These are phyloP conservation scores for Pestalotiopsis sp. DNA, from an alignment of 2,329 filamentous ascomycete genomes.

Conservation along the genomic window DNA sequence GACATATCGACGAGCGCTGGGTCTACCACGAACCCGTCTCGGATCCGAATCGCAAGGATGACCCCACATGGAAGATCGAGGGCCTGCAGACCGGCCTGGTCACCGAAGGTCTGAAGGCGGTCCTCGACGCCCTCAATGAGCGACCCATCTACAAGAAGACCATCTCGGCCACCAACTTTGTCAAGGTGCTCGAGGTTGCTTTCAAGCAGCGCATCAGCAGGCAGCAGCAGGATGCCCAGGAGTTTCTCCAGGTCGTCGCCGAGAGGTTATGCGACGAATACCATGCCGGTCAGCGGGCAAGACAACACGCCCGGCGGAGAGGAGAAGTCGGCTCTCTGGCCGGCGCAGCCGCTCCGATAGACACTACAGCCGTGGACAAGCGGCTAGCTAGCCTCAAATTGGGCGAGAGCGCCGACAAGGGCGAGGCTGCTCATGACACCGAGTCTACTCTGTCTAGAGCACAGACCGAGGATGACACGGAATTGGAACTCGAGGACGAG, in stretches of 20 bases:
- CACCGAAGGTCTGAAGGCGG: conserved; percentile 86
- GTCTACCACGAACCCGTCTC: conserved; percentile 71
- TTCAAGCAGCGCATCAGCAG: conserved; percentile 90
- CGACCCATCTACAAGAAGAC: conserved; percentile 92
- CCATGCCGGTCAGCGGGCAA: conserved; percentile 77
- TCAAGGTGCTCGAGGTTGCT: conserved; percentile 79
- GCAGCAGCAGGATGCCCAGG: conserved; percentile 96
- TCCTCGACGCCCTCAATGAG: conserved; percentile 91
- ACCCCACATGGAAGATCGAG: conserved; percentile 60
- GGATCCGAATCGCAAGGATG: conserved; percentile 39
- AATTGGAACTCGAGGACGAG: conserved; percentile 41
- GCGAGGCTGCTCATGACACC: conserved; percentile 14
- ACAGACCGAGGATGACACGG: conserved; percentile 33
- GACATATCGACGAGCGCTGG: conserved; percentile 75
- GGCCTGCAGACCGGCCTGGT: conserved; percentile 80
- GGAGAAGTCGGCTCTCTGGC: conserved; percentile 20
- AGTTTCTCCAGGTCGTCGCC: conserved; percentile 92
- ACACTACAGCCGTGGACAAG: conserved; percentile 32
- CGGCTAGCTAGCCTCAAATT: conserved; percentile 32
- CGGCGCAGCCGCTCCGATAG: conserved; percentile 21
- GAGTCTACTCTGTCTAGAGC: conserved; percentile 18
- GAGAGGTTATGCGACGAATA: conserved; percentile 95
- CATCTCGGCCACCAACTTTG: conserved; percentile 84
- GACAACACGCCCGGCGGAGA: conserved; percentile 55
- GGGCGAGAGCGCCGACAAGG: conserved; percentile 22